Evolutionary conservation across 2,329 filamentous ascomycete species (phyloP).

Genomic region (Diaporthe sp.): DNA sequence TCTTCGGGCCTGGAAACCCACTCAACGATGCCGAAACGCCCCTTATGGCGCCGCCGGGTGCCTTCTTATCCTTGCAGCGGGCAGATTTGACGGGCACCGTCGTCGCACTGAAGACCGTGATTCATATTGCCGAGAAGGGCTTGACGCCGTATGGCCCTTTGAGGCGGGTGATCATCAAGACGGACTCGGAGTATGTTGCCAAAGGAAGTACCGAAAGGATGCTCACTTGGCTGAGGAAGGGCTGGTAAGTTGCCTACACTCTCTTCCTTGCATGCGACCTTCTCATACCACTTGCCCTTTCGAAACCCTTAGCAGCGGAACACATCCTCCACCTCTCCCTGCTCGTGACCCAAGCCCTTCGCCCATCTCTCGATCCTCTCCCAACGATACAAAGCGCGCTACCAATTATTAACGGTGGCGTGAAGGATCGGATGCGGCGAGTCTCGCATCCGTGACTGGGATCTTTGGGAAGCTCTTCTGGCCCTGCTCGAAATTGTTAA

Average conservation of each 20-base stretch:
- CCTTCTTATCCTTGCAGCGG: not conserved
- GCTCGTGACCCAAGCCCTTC: not conserved
- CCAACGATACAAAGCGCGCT: not conserved
- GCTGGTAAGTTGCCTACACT: not conserved
- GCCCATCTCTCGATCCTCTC: not conserved
- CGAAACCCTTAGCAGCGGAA: not conserved
- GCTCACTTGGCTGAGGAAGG: not conserved
- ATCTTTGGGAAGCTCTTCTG: slow-evolving; percentile 6
- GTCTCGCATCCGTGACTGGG: slow-evolving; percentile 19
- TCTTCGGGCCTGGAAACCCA: slow-evolving; percentile 6
- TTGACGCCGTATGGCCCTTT: not conserved
- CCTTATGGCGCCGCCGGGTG: not conserved
- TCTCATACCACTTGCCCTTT: too few relatives aligned
- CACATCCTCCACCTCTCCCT: too few relatives aligned
- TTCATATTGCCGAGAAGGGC: not conserved
- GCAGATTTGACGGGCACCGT: not conserved
- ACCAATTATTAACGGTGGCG: not conserved
- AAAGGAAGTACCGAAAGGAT: slow-evolving; percentile 11
- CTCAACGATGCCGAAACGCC: slow-evolving; percentile 4
- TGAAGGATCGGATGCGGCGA: not conserved
- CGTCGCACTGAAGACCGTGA: not conserved
- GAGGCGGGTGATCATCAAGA: slow-evolving; percentile 25
- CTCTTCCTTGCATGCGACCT: too few relatives aligned
- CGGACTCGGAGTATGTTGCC: slow-evolving; percentile 20
- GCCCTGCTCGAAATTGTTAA: not conserved